phyloP scores from a whole-genome alignment of 106 monocot species.

The Dendrobium huoshanense region DNA sequence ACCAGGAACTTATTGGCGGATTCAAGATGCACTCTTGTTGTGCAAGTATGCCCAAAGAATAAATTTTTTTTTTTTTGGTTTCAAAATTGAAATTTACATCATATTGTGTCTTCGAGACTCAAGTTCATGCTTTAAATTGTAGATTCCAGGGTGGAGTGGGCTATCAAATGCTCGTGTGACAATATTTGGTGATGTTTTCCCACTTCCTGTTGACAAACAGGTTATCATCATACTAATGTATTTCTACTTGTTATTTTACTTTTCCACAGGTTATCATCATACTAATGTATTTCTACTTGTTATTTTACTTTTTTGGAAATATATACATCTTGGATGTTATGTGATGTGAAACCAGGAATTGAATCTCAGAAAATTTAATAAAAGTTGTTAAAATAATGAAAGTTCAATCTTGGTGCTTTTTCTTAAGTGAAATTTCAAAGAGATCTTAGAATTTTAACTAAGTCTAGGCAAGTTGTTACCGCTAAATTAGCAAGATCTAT shows the following conservation, averaged over 20 bases:
- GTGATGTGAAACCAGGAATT: too few relatives aligned
- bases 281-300: neutral
- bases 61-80: neutral
- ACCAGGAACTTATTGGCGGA: conserved; percentile 86
- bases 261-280: conserved; percentile 46
- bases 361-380: too few relatives aligned
- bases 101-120: neutral
- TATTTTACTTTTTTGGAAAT: neutral
- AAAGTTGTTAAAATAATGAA: too few relatives aligned
- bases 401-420: too few relatives aligned
- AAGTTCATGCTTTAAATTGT: neutral
- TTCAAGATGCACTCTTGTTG: conserved; percentile 96
- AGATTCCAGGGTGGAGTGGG: conserved; percentile 99
- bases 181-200: conserved; percentile 85
- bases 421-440: too few relatives aligned
- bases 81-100: neutral
- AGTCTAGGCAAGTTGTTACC: too few relatives aligned
- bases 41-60: conserved; percentile 47
- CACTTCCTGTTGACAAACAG: conserved; percentile 70
- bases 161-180: conserved; percentile 98
- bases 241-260: neutral
- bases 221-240: conserved; percentile 22
- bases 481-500: too few relatives aligned
- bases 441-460: too few relatives aligned
- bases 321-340: neutral